A percentile compares a stretch with the other conserved stretches of the same genome.
Evolutionary conservation across 805 yeast species (phyloP).

Genomic region (Torulaspora gathmanii): DNA sequence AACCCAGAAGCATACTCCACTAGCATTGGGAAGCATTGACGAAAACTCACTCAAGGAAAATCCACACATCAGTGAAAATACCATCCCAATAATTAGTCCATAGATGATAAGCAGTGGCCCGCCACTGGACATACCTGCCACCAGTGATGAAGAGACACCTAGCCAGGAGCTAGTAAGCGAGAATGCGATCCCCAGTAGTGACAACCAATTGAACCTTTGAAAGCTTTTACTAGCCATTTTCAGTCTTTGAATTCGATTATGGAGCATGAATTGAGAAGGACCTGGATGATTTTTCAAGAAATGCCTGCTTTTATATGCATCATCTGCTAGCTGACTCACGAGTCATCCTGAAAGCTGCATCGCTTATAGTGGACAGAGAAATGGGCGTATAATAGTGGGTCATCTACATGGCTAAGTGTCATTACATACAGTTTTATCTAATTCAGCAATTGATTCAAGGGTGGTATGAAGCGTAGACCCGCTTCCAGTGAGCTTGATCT

Average conservation of each 20-base stretch:
- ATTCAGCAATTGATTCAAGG: not conserved
- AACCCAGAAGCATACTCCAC: conserved; percentile 60
- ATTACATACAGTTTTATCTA: not conserved
- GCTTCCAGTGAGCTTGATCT: conserved; percentile 6
- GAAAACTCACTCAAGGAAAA: conserved; percentile 50
- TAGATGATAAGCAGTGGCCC: conserved; percentile 56
- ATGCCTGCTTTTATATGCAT: conserved; percentile 2
- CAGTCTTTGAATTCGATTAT: not conserved
- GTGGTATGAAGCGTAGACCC: conserved; percentile 11
- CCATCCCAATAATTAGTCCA: conserved; percentile 50
- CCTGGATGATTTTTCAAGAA: not conserved
- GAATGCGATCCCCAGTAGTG: conserved; percentile 54
- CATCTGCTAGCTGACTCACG: not conserved
- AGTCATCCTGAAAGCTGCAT: not conserved
- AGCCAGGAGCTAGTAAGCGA: conserved; percentile 60
- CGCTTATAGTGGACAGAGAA: not conserved
- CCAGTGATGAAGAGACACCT: conserved; percentile 53
- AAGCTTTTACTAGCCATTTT: not conserved
- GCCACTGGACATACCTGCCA: conserved; percentile 52
- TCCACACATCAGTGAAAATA: conserved; percentile 45
- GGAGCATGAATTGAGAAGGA: not conserved
- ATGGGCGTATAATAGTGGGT: not conserved
- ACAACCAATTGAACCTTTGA: conserved; percentile 41
- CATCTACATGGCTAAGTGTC: not conserved
- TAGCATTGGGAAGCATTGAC: conserved; percentile 51